Evolutionary conservation across 2,329 filamentous ascomycete species (phyloP), one percentile per base, ranked within the genome.

Genomic region (Gaeumannomyces sp.): DNA sequence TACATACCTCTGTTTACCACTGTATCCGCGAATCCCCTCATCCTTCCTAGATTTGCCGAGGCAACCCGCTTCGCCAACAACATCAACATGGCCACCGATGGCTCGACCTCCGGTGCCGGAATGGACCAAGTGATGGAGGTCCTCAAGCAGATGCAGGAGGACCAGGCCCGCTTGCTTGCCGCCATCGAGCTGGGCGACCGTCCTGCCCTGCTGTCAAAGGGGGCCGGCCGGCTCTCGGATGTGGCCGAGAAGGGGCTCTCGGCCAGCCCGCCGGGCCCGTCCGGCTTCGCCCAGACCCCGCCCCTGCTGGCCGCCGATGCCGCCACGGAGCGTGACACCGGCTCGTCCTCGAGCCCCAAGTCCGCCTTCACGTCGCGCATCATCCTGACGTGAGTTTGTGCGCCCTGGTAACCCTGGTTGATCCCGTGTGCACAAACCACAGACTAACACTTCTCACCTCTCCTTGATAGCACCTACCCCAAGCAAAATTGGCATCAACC

Each of bases 401-500:
- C 6, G 33, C 35, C 27, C 4, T 60, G 10, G 56, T n/a, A 50
- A 8, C 33, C 16, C n/a, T 53, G 27, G 28, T n/a, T n/a, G 45
- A 53, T 22, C 22, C 14, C 14, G 4, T 45, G 38, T 45, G 19
- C 19, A 19, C 38, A 45, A 45, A 7, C 19, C 45, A 25, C 7
- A 11, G 45, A 6, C 25, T 59, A 27, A 31, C 57, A 29, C 13
- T 59, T 16, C 27, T 29, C 14, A 8, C 29, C 13, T 28, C 38
- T 28, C 31, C 28, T 38, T 59, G 28, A 65, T 65, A 86, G 84
- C 62, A 97, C 93, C 7, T 97, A 98, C 76, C 94, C 94, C 33
- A 93, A 92, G 71, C 94, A 97, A n/a, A 78, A 92, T 91, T 69
- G 94, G 94, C 68, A 94, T 98, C 76, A 91, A 96, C 69, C 93